A percentile compares a stretch with the other conserved stretches of the same genome.
phyloP scores from a whole-genome alignment of 2,329 filamentous ascomycete species.

The Scedosporium apiospermum region DNA sequence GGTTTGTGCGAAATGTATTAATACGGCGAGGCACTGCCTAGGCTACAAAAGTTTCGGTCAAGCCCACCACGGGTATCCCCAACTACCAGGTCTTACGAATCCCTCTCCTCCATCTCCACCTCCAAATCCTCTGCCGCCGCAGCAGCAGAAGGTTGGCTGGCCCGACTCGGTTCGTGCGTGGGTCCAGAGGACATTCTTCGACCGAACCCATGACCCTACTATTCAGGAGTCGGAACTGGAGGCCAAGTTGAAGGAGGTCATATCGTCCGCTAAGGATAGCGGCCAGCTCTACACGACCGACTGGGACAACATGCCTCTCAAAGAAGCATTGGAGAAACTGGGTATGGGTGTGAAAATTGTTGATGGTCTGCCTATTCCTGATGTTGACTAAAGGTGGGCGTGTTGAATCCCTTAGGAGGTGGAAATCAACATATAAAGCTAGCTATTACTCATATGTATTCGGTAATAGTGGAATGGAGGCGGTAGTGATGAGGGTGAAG shows the following conservation, averaged over 20 bases:
- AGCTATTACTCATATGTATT: too few species aligned
- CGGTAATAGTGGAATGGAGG: too few species aligned
- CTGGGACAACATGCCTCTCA: slow-evolving; percentile 72
- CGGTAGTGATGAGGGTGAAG: too few species aligned
- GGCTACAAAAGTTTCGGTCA: too few species aligned
- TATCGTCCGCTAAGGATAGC: slow-evolving; percentile 69
- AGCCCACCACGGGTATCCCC: too few species aligned
- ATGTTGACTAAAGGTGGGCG: slow-evolving; percentile 31
- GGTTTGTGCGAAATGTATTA: too few species aligned
- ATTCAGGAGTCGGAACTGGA: slow-evolving; percentile 66
- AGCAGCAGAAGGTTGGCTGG: slow-evolving; percentile 62
- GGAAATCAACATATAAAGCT: too few species aligned
- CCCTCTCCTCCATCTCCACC: too few species aligned
- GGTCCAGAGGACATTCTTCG: slow-evolving; percentile 80
- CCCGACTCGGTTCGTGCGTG: slow-evolving; percentile 75
- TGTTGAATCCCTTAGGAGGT: too few species aligned
- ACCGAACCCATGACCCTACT: slow-evolving; percentile 55
- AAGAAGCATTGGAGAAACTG: slow-evolving; percentile 55
- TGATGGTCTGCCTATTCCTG: slow-evolving; percentile 67
- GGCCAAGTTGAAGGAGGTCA: slow-evolving; percentile 73
- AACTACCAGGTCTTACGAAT: too few species aligned
- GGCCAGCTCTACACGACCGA: slow-evolving; percentile 64
- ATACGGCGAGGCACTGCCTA: too few species aligned
- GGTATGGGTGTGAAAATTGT: slow-evolving; percentile 63
- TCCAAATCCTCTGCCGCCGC: too few species aligned